Evolutionary conservation across 345 rosid species (phyloP).

Genomic region (Firmiana major): DNA sequence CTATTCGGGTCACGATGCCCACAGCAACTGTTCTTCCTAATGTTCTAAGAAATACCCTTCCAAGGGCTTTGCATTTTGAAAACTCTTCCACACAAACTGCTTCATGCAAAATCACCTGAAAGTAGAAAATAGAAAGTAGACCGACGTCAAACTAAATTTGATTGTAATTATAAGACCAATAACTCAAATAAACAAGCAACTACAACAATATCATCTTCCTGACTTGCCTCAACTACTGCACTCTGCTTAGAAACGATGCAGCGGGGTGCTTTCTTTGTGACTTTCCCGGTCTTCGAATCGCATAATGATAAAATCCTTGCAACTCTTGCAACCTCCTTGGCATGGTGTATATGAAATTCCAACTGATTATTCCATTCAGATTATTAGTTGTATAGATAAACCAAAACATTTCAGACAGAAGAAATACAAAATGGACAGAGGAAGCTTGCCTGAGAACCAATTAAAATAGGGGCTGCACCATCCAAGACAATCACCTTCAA

Average conservation of each 20-base stretch:
- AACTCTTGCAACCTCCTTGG: slow-evolving; percentile 78
- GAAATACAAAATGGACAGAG: background rate
- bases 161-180: background rate
- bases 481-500: slow-evolving; percentile 72
- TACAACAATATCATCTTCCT: background rate
- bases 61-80: slow-evolving; percentile 71
- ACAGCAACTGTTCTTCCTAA: slow-evolving; percentile 77
- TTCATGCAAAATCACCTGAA: slow-evolving; percentile 58
- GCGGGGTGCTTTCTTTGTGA: slow-evolving; percentile 73
- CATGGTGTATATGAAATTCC: slow-evolving; percentile 90
- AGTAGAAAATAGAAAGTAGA: background rate
- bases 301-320: slow-evolving; percentile 57
- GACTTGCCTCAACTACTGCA: slow-evolving; percentile 72
- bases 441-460: slow-evolving; percentile 71
- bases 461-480: slow-evolving; percentile 65
- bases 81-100: slow-evolving; percentile 70
- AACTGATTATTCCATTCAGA: slow-evolving; percentile 41
- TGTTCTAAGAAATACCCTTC: slow-evolving; percentile 79
- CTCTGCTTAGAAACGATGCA: slow-evolving; percentile 71
- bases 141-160: slow-evolving; percentile 8
- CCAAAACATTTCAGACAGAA: slow-evolving; percentile 8
- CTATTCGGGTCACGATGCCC: slow-evolving; percentile 61
- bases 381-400: slow-evolving; percentile 11
- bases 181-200: background rate
- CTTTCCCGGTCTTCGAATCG: slow-evolving; percentile 88